Evolutionary conservation across 148 eudicot species (phyloP), one percentile per base, ranked within the genome.

Genomic region (Camellia granthamiana): DNA sequence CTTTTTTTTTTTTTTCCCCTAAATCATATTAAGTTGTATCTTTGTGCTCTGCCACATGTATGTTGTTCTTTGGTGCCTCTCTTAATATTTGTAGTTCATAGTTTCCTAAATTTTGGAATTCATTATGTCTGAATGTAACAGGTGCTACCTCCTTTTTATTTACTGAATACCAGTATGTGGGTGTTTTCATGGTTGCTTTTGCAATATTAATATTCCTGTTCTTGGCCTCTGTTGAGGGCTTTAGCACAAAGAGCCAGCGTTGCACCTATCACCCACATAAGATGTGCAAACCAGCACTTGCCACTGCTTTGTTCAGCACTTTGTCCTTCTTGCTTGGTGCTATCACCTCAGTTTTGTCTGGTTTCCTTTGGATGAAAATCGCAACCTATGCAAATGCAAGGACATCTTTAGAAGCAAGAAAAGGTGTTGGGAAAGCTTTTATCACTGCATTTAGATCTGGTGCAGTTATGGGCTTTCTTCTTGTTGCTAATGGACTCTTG

Each of bases 381-480:
- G 92, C 94, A 9, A 91, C 94, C 44, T 91, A 84, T 81, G 94
- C 94, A 21, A 91, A 91, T 66, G 92, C 92, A 6, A 84, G 92
- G 72, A 90, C 92, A 41, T 88, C 92, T 7, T 77, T 90, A 60
- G 92, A 90, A 75, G 92, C 92, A 23, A 86, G 92, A 56, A 90
- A 90, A 70, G 92, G 92, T 78, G 94, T 91, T 44, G 92, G 94
- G 5, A 88, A 88, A 72, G 94, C 94, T 77, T 91, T 91, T 60
- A 87, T 89, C 19, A 74, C 78, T 55, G 94, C 94, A 12, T 91
- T 89, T 74, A 85, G 94, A 38, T 88, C 92, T 61, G 92, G 92
- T 77, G 90, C 92, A 21, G 92, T 89, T 44, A 89, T 89, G 92
- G 93, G 93, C 15, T 90, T 90, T 77, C 94, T 91, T 77, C 90